Base-by-base conservation (phyloP, 2,329 filamentous ascomycete genomes). In the Exophiala sideris region DNA sequence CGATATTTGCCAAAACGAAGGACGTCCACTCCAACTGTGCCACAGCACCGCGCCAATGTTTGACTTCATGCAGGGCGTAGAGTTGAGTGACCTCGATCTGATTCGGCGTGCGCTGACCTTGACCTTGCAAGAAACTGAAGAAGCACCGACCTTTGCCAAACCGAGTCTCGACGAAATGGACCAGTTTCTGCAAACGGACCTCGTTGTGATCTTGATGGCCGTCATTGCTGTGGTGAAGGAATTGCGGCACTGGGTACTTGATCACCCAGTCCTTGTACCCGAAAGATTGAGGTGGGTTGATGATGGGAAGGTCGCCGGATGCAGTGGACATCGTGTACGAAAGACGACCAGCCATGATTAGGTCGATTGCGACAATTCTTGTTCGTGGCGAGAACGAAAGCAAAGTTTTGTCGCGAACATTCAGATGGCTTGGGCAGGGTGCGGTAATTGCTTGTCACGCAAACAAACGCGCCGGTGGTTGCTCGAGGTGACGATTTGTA, bases 1-100 rank as follows among this genome's bases (percentile, higher is more conserved):
- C 51, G 6, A 60, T 46, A 14, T 57, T 60, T 8, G 52, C 57
- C 12, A 58, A 41, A 10, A 60, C 48, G 34, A 57, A 60, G 5
- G 44, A 40, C 9, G 54, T 57, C 57, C 57, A 60, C 12, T 55
- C 29, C 16, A 55, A 29, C 21, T 60, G 54, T 34, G 32, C 44
- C 14, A 41, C 16, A 7, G 54, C 54, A 14, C 48, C 48, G 4
- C 48, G 54, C 57, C 57, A 60, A 35, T 60, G 54, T 34, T 57
- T 48, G 41, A 60, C 54, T 20, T 60, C 51, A 39, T 60, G 44
- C 10, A 47, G 42, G 2, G 54, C 57, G 18, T 57, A 60, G 5
- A 60, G 42, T 5, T 45, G 41, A 14, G 50, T 57, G n/a, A 60
- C 38, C n/a, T 38, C 36, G 35, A 54, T 35, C 21, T 54, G 50